phyloP scores from a whole-genome alignment of 306 rosid genomes.

The Fagus crenata region DNA sequence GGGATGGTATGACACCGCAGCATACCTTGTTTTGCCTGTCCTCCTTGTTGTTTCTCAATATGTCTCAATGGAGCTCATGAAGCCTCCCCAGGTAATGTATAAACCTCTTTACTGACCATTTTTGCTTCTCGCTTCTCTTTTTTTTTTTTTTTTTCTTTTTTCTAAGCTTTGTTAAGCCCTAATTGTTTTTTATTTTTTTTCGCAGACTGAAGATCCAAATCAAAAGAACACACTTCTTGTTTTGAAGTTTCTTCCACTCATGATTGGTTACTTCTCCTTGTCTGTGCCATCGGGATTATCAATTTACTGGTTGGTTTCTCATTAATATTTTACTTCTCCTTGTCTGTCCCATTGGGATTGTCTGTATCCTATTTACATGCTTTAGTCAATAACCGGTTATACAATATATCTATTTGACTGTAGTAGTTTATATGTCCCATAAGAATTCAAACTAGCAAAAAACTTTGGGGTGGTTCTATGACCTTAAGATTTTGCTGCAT shows the following conservation, averaged over 20 bases:
- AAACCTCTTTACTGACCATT: slow-evolving; percentile 11
- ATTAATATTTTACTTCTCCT: slow-evolving; percentile 52
- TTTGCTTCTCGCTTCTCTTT: slow-evolving; percentile 21
- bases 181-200: slow-evolving; percentile 45
- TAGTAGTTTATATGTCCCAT: neutral
- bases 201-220: slow-evolving; percentile 88
- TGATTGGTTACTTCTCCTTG: slow-evolving; percentile 97
- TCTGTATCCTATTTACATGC: slow-evolving; percentile 22
- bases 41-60: slow-evolving; percentile 84
- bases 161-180: slow-evolving; percentile 23
- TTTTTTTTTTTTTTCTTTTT: no score
- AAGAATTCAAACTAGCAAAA: neutral
- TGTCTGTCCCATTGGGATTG: no score
- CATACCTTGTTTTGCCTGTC: slow-evolving; percentile 91
- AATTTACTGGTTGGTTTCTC: slow-evolving; percentile 92
- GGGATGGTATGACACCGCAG: slow-evolving; percentile 90
- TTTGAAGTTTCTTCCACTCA: slow-evolving; percentile 97
- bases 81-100: slow-evolving; percentile 85
- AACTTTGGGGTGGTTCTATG: neutral
- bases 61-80: slow-evolving; percentile 96
- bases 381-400: no score
- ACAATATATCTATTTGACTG: neutral
- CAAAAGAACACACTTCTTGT: slow-evolving; percentile 88
- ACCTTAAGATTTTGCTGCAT: neutral
- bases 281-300: slow-evolving; percentile 98